Evolutionary conservation across 2,329 filamentous ascomycete genomes (phyloP), one percentile per base, ranked within the genome.

Genomic region (Tympanopsis confertula): DNA sequence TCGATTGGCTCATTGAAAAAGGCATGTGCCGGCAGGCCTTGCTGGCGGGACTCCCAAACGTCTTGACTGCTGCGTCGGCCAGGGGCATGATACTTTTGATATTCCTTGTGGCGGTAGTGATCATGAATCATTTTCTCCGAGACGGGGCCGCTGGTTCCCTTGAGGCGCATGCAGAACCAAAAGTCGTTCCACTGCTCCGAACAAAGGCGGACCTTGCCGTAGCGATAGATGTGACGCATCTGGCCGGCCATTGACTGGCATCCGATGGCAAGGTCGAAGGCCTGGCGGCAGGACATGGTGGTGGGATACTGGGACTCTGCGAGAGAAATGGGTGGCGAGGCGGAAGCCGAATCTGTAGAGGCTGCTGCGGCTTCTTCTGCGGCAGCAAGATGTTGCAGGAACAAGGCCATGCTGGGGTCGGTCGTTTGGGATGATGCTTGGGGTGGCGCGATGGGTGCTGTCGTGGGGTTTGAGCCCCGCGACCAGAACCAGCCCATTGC

Each of bases 131-230:
- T 67, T 38, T 66, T 70, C 42, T 72, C 76, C 49, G 76, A 75
- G 46, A 76, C 63, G 32, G 68, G 61, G 18, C 74, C 70, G 1
- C 68, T 58, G 51, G 77, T 77, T 2, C 71, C 69, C 50, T 82
- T 78, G 26, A 78, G 79, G 45, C 85, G 79, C 88, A 96, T 95
- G 68, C 91, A 98, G 63, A 95, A 89, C 84, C 88, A 94, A 61
- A 94, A 96, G 58, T 94, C 85, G 43, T 81, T 74, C 87, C 89
- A 95, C 44, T 87, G 79, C 47, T 93, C 82, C 43, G 69, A 75
- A 68, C 91, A 98, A 3, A 74, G 70, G 33, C 81, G 75, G 51
- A 94, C 65, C 30, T 68, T 64, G 43, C 91, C 91, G 54, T 86
- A 81, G 28, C 91, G 82, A 68, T 96, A 98, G 26, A 96, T 73